Evolutionary conservation across 192 early-diverging fungal genomes (phyloP).

Genomic region (Coemansia sp.): DNA sequence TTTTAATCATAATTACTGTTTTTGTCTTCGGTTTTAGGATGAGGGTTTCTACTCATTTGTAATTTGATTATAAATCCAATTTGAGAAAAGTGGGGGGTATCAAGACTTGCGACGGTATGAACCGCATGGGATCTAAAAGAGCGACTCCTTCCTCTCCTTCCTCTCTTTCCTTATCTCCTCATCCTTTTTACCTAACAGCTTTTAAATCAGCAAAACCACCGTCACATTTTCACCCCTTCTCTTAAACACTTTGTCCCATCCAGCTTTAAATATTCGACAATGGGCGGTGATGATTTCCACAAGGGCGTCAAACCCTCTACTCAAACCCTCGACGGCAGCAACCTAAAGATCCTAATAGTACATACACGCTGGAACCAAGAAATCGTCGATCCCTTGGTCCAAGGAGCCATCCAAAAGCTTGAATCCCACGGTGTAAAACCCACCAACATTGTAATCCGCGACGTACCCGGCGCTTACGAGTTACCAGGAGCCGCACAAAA

Average conservation of each 20-base stretch:
- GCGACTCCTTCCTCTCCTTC: background rate
- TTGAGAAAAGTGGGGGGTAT: background rate
- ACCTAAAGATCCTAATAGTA: constrained; percentile 75
- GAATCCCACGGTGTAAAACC: constrained; percentile 65
- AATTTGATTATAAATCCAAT: too few relatives aligned
- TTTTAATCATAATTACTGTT: too few relatives aligned
- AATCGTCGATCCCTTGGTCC: constrained; percentile 83
- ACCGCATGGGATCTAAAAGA: too few relatives aligned
- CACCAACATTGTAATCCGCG: constrained; percentile 74
- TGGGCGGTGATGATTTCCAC: constrained; percentile 63
- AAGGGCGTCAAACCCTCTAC: constrained; percentile 70
- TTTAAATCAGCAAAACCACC: too few relatives aligned
- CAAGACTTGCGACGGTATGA: background rate
- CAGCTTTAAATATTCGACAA: background rate
- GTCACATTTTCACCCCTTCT: background rate
- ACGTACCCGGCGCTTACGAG: constrained; percentile 93
- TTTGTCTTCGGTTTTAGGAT: too few relatives aligned
- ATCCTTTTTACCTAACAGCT: background rate
- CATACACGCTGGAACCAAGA: constrained; percentile 94
- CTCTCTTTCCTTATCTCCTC: background rate
- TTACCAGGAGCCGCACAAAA: constrained; percentile 86
- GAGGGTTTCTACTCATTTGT: too few relatives aligned
- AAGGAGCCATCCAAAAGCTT: constrained; percentile 71
- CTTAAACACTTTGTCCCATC: background rate
- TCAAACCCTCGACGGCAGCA: constrained; percentile 63